A percentile compares a stretch with the other conserved stretches of the same genome.
phyloP scores from a whole-genome alignment of 192 early-diverging fungal species.

The Gorgonomyces haynaldii region DNA sequence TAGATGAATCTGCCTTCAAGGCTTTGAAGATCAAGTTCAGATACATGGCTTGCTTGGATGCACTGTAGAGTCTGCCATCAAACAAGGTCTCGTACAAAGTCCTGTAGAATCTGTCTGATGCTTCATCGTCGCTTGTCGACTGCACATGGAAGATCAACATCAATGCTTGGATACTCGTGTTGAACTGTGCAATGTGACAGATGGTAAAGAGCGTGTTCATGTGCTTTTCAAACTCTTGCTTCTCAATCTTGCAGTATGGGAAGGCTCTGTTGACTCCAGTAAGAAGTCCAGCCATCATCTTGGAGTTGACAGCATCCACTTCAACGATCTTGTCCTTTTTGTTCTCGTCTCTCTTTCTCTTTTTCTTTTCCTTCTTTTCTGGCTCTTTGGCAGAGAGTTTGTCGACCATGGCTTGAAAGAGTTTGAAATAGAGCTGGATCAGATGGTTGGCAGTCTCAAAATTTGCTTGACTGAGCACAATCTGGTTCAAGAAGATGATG shows the following conservation, averaged over 20 bases:
- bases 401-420: slow-evolving; percentile 75
- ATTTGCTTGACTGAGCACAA: slow-evolving; percentile 63
- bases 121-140: slow-evolving; percentile 25
- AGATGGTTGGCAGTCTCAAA: slow-evolving; percentile 66
- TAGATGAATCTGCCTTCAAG: slow-evolving; percentile 59
- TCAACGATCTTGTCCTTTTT: slow-evolving; percentile 5
- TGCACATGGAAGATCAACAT: slow-evolving; percentile 75
- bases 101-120: slow-evolving; percentile 81
- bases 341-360: slow-evolving; percentile 23
- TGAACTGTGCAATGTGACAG: slow-evolving; percentile 79
- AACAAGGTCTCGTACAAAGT: slow-evolving; percentile 80
- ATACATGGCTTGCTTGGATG: slow-evolving; percentile 87
- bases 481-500: slow-evolving; percentile 84
- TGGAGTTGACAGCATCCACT: slow-evolving; percentile 58
- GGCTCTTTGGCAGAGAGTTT: slow-evolving; percentile 10
- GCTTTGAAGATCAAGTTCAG: slow-evolving; percentile 84
- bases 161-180: slow-evolving; percentile 86
- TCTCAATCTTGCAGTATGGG: slow-evolving; percentile 75
- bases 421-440: slow-evolving; percentile 79
- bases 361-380: slow-evolving; percentile 37
- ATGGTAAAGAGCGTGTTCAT: slow-evolving; percentile 86
- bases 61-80: slow-evolving; percentile 60
- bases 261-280: slow-evolving; percentile 94
- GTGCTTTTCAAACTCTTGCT: slow-evolving; percentile 65
- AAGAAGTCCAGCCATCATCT: slow-evolving; percentile 80